Conservation (phyloP, 495 filamentous ascomycete genomes). For the Talaromyces proteolyticus region DNA sequence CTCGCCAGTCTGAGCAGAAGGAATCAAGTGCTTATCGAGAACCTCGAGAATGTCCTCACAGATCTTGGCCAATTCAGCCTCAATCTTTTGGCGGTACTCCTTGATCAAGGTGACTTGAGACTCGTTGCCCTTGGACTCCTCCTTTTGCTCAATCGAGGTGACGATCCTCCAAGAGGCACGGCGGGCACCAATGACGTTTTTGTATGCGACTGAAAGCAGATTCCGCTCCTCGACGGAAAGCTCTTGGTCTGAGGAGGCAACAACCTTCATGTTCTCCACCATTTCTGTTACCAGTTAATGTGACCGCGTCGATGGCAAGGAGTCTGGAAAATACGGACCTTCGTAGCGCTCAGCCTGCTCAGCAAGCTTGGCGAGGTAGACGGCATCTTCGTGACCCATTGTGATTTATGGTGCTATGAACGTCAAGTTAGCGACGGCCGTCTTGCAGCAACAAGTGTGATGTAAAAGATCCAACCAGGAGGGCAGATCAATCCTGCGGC, state of each 20-base stretch:
- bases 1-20: slow-evolving; percentile 92
- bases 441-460: no score
- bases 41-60: slow-evolving; percentile 98
- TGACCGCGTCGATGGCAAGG: neutral
- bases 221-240: slow-evolving; percentile 99
- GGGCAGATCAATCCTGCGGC: no score
- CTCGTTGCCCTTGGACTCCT: slow-evolving; percentile 99
- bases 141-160: slow-evolving; percentile 99
- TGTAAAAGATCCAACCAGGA: no score
- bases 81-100: slow-evolving; percentile 99
- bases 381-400: slow-evolving; percentile 99
- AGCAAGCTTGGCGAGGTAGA: slow-evolving; percentile 99
- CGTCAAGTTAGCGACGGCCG: slow-evolving; percentile 8
- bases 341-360: slow-evolving; percentile 99
- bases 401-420: slow-evolving; percentile 38
- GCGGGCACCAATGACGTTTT: slow-evolving; percentile 98
- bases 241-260: slow-evolving; percentile 92
- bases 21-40: slow-evolving; percentile 92
- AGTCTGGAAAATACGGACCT: slow-evolving; percentile 54
- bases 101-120: slow-evolving; percentile 91
- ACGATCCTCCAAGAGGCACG: slow-evolving; percentile 99
- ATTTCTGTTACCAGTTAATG: slow-evolving; percentile 63
- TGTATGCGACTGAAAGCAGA: slow-evolving; percentile 98
- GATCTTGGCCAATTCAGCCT: slow-evolving; percentile 97
- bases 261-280: slow-evolving; percentile 99